Evolutionary conservation across 139 green algal species (phyloP), one percentile per base, ranked within the genome.

Genomic region (Coelastrella sp.): DNA sequence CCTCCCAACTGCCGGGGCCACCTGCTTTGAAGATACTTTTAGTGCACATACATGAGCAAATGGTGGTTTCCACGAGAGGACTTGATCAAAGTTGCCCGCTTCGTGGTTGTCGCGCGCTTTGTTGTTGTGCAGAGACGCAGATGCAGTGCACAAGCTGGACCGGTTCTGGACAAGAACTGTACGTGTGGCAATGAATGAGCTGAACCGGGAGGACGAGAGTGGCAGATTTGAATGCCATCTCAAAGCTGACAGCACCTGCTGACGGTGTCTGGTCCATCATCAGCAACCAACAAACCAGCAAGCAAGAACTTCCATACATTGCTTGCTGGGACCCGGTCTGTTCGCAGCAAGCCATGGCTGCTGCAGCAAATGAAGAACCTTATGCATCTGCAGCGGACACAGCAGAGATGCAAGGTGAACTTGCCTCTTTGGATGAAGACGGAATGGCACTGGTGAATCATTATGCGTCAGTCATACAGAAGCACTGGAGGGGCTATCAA

Each of bases 381-480:
- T 7, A 7, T 68, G 7, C 61, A 68, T 7, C 10, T 68, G 10
- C 61, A 68, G 61, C 61, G 10, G n/a, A n/a, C n/a, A n/a, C n/a
- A n/a, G n/a, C n/a, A n/a, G n/a, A n/a, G n/a, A n/a, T n/a, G n/a
- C n/a, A n/a, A n/a, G n/a, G n/a, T n/a, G n/a, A n/a, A n/a, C 61
- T 19, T 71, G 61, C 61, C 61, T 19, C 11, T 71, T 10, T 71
- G 60, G 8, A 85, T 59, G 74, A 8, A 22, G 74, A 3, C 3
- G 32, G 22, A 81, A 3, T 4, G 16, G 20, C 22, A 81, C 10
- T 54, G 77, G 77, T 59, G 23, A 23, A 87, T 16, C 61, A 88
- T 59, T 10, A 88, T 88, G 83, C 83, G 54, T 7, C 83, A 64
- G 83, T 88, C 4, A 88, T 88, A 71, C 83, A 88, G 66, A 88